phyloP scores from a whole-genome alignment of 352 stramenopile species.

The Plasmopara halstedii region DNA sequence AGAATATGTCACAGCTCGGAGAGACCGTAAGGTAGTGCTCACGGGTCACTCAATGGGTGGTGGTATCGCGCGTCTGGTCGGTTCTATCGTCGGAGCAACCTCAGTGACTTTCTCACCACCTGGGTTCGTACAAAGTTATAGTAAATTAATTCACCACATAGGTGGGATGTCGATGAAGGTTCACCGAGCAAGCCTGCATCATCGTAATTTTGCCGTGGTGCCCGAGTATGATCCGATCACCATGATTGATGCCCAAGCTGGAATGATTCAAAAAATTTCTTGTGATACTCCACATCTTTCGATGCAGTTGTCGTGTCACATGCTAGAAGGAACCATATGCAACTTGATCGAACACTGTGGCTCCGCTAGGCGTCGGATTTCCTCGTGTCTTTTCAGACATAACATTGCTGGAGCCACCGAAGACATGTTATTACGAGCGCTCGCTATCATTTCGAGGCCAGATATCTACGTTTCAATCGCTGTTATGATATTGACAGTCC shows the following conservation, averaged over 20 bases:
- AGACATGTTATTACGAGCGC: constrained; percentile 36
- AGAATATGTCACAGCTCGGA: constrained; percentile 72
- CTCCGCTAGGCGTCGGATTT: constrained; percentile 45
- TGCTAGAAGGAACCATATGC: constrained; percentile 86
- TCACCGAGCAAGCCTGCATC: constrained; percentile 67
- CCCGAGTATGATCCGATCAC: constrained; percentile 85
- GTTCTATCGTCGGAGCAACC: constrained; percentile 59
- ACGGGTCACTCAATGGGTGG: constrained; percentile 87
- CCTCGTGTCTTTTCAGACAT: constrained; percentile 67
- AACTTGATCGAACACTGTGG: constrained; percentile 79
- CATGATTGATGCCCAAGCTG: constrained; percentile 83
- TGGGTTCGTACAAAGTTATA: constrained; percentile 83
- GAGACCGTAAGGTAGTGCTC: constrained; percentile 74
- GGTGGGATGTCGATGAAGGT: constrained; percentile 63
- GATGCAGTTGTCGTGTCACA: constrained; percentile 87
- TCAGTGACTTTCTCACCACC: constrained; percentile 85
- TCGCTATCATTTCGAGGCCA: constrained; percentile 40
- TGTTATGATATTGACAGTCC: constrained; percentile 43
- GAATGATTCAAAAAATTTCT: constrained; percentile 87
- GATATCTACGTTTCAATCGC: constrained; percentile 46
- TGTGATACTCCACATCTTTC: constrained; percentile 81
- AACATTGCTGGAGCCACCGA: constrained; percentile 67
- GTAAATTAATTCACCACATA: constrained; percentile 81
- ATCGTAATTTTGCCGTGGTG: constrained; percentile 78
- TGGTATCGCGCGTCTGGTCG: constrained; percentile 78